A percentile compares a stretch with the other conserved stretches of the same genome.
These are phyloP conservation scores for Ophiocordyceps unilateralis DNA, from an alignment of 2,329 filamentous ascomycete genomes.

Conservation along the genomic window DNA sequence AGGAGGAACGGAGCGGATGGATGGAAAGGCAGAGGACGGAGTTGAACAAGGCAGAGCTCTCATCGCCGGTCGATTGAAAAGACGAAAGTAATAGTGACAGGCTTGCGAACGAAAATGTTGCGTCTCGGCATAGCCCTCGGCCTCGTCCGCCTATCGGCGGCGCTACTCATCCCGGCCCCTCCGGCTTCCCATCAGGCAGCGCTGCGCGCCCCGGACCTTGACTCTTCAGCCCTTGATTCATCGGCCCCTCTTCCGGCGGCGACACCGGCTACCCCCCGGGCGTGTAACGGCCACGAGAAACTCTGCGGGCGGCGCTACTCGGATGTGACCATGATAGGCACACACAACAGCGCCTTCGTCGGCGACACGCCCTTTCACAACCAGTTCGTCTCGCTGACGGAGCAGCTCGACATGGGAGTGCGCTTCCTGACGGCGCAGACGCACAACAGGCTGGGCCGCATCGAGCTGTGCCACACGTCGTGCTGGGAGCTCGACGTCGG, in stretches of 20 bases:
- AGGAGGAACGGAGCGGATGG: not conserved
- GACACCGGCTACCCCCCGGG: constrained; percentile 1
- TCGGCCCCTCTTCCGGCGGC: too few relatives aligned
- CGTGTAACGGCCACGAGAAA: constrained; percentile 40
- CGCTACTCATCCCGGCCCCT: not conserved
- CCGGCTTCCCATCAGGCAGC: not conserved
- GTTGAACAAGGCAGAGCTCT: not conserved
- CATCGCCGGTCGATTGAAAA: not conserved
- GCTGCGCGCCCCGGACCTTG: not conserved
- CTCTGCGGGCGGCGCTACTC: constrained; percentile 41
- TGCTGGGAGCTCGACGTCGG: constrained; percentile 44
- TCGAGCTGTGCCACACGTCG: constrained; percentile 47
- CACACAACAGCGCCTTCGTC: constrained; percentile 50
- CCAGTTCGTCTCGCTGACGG: constrained; percentile 39
- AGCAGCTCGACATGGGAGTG: constrained; percentile 43
- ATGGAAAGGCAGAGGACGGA: not conserved
- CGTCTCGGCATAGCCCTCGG: not conserved
- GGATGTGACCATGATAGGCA: constrained; percentile 41
- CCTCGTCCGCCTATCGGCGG: not conserved
- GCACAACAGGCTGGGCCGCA: constrained; percentile 30
- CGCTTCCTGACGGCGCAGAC: constrained; percentile 49
- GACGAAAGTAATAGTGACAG: not conserved
- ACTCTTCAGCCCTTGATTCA: too few relatives aligned
- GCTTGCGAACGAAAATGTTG: not conserved
- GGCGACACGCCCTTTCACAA: constrained; percentile 36